A percentile compares a stretch with the other conserved stretches of the same genome.
phyloP scores from a whole-genome alignment of 1,139 yeast genomes.

The Suhomyces panamericanus region DNA sequence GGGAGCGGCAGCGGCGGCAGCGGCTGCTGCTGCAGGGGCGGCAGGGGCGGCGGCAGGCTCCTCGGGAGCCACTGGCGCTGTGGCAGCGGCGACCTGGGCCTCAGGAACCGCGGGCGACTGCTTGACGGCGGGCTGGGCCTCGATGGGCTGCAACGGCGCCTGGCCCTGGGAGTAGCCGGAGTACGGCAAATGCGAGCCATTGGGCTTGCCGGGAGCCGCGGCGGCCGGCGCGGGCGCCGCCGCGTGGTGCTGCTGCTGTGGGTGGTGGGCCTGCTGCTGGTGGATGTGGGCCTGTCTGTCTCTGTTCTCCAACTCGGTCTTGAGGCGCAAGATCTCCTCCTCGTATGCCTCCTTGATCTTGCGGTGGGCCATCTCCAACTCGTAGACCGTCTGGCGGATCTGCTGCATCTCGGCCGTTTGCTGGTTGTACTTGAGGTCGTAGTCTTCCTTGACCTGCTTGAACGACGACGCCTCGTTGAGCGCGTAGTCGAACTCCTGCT shows the following conservation, averaged over 20 bases:
- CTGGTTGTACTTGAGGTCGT: constrained; percentile 85
- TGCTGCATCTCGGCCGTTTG: constrained; percentile 95
- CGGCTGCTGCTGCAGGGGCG: constrained; percentile 12
- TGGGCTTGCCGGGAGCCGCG: constrained; percentile 14
- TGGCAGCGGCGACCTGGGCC: constrained; percentile 11
- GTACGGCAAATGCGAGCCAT: constrained; percentile 16
- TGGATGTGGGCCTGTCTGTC: constrained; percentile 57
- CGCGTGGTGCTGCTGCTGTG: constrained; percentile 23
- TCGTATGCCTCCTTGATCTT: constrained; percentile 95
- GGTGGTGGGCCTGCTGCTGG: constrained; percentile 21
- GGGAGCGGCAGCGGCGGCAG: constrained; percentile 16
- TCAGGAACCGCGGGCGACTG: constrained; percentile 17
- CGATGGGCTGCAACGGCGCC: constrained; percentile 13
- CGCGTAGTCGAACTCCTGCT: constrained; percentile 86
- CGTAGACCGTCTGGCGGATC: constrained; percentile 90
- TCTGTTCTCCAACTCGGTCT: constrained; percentile 79
- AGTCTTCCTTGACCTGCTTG: constrained; percentile 91
- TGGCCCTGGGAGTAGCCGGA: constrained; percentile 16
- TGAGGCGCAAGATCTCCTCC: constrained; percentile 83
- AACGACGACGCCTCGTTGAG: constrained; percentile 84
- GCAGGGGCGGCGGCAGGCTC: background rate
- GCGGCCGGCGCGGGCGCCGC: constrained; percentile 19
- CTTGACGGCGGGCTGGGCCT: constrained; percentile 9
- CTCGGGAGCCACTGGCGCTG: background rate
- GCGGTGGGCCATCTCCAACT: constrained; percentile 90